Conservation (phyloP, 1,139 yeast species). For the Suhomyces kunorum region DNA sequence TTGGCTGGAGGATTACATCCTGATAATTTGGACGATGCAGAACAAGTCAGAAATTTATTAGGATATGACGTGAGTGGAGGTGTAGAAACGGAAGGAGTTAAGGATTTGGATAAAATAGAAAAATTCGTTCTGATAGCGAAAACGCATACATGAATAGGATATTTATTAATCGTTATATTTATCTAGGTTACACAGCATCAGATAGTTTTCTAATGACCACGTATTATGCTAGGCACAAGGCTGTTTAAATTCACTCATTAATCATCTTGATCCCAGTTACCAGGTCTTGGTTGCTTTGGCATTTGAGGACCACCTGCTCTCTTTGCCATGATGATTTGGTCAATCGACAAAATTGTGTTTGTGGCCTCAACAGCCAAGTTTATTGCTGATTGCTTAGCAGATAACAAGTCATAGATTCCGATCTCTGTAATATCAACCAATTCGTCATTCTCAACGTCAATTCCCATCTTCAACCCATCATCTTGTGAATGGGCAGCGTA, state of each 20-base stretch:
- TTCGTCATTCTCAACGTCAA: slow-evolving; percentile 28
- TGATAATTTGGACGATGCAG: slow-evolving; percentile 62
- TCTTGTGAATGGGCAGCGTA: slow-evolving; percentile 78
- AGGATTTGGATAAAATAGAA: slow-evolving; percentile 55
- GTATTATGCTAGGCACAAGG: not conserved
- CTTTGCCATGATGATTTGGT: slow-evolving; percentile 91
- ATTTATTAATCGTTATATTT: not conserved
- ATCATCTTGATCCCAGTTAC: slow-evolving; percentile 97
- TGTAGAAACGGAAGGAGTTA: slow-evolving; percentile 66
- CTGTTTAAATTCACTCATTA: slow-evolving; percentile 25
- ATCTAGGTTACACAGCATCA: too few species aligned
- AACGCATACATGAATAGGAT: not conserved
- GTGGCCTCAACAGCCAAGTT: slow-evolving; percentile 96
- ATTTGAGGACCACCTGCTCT: slow-evolving; percentile 96
- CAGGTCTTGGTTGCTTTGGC: slow-evolving; percentile 86
- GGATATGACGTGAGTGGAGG: slow-evolving; percentile 98
- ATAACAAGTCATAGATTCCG: slow-evolving; percentile 76
- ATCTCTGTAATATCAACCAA: slow-evolving; percentile 63
- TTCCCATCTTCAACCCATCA: slow-evolving; percentile 53
- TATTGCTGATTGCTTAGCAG: slow-evolving; percentile 84
- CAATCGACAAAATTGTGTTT: slow-evolving; percentile 83
- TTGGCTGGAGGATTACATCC: slow-evolving; percentile 91
- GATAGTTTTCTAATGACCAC: too few species aligned
- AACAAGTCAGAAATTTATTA: slow-evolving; percentile 49
- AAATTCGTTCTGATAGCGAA: slow-evolving; percentile 1